A percentile compares a stretch with the other conserved stretches of the same genome.
phyloP scores from a whole-genome alignment of 2,329 filamentous ascomycete genomes.

The Didymella exigua region DNA sequence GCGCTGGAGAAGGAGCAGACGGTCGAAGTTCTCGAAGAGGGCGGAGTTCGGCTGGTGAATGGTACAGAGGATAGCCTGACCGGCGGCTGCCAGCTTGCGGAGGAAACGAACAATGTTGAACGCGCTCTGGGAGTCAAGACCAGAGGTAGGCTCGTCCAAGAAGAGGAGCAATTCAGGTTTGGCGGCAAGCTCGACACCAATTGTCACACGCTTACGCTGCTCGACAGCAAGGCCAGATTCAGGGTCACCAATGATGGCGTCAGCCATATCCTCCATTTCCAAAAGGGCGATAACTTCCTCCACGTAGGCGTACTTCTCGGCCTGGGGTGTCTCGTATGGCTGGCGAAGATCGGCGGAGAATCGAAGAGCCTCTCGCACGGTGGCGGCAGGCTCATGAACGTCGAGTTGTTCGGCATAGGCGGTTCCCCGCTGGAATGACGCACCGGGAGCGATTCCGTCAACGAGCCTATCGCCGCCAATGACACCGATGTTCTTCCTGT shows the following conservation, averaged over 20 bases:
- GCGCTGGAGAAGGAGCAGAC: constrained; percentile 76
- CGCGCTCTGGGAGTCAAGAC: constrained; percentile 73
- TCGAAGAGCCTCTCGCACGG: constrained; percentile 69
- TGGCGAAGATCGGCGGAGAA: constrained; percentile 70
- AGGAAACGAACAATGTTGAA: constrained; percentile 80
- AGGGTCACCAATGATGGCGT: constrained; percentile 68
- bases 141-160: constrained; percentile 78
- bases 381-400: constrained; percentile 66
- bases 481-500: constrained; percentile 68
- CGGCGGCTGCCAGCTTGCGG: constrained; percentile 76
- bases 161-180: constrained; percentile 77
- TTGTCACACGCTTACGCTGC: constrained; percentile 68
- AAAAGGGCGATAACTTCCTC: constrained; percentile 69
- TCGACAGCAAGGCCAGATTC: constrained; percentile 68
- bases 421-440: constrained; percentile 67
- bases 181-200: constrained; percentile 65
- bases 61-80: constrained; percentile 87
- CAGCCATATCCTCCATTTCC: constrained; percentile 69
- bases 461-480: constrained; percentile 67
- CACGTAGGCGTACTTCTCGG: constrained; percentile 69
- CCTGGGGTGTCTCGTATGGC: constrained; percentile 61
- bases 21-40: constrained; percentile 86
- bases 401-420: constrained; percentile 71
- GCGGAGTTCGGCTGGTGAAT: constrained; percentile 90
- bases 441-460: constrained; percentile 63